Percentiles rank a stretch among this genome's conserved stretches.
These are phyloP conservation scores for Aspergillus carlsbadensis DNA, from an alignment of 495 filamentous ascomycete species.

Conservation along the genomic window DNA sequence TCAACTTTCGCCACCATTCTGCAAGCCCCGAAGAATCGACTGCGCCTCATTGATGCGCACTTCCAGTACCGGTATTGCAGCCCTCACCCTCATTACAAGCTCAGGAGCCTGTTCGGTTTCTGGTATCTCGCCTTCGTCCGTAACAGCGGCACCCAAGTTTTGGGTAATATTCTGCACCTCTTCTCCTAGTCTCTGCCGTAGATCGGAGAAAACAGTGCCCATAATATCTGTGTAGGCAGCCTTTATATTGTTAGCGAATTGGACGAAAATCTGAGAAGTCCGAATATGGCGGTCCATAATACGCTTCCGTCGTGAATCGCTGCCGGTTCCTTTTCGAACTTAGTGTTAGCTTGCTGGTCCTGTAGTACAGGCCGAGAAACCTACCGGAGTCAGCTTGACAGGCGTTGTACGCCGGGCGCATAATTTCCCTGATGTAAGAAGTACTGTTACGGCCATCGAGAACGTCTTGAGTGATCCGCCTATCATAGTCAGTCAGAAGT, in stretches of 20 bases:
- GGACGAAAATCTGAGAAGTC: neutral
- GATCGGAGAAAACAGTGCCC: neutral
- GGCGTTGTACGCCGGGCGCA: slow-evolving; percentile 1
- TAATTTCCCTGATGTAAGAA: neutral
- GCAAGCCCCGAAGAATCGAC: neutral
- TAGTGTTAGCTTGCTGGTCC: neutral
- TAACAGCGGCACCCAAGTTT: neutral
- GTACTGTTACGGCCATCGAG: neutral
- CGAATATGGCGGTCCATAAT: slow-evolving; percentile 1
- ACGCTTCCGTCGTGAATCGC: slow-evolving; percentile 1
- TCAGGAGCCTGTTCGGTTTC: neutral
- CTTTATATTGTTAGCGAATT: neutral
- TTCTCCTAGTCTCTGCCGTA: neutral
- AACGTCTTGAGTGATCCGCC: neutral
- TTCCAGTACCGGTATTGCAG: neutral
- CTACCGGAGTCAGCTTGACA: neutral
- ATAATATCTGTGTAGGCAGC: neutral
- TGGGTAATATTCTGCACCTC: slow-evolving; percentile 1
- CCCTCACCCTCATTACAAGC: neutral
- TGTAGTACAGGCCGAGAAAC: neutral
- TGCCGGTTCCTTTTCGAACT: neutral
- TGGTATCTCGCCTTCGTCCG: neutral
- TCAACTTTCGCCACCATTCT: too few species aligned
- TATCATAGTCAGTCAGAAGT: neutral
- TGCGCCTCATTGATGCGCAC: neutral